Conservation (phyloP, 305 asterid species). For the Solanum chacoense region DNA sequence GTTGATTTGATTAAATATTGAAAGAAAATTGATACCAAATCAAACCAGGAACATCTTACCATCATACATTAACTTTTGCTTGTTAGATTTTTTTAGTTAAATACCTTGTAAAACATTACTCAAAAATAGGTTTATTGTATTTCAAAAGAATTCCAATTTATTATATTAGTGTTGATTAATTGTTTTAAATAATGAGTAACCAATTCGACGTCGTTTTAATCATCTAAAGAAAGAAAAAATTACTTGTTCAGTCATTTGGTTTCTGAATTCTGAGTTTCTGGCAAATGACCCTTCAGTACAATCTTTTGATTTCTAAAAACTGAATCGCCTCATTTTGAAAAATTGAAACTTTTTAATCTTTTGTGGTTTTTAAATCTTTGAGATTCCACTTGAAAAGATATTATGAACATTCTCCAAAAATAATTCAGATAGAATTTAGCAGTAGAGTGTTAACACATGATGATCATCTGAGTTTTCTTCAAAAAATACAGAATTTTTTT, state of each 20-base stretch:
- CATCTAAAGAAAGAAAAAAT: not conserved
- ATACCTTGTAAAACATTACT: not conserved
- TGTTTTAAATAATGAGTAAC: not conserved
- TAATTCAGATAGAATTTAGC: not conserved
- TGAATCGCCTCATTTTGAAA: not conserved
- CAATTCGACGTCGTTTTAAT: not conserved
- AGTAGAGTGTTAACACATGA: not conserved
- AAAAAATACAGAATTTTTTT: not conserved
- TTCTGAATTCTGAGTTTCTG: too few species aligned
- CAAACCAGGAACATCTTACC: not conserved
- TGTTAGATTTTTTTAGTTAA: not conserved
- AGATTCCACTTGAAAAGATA: not conserved
- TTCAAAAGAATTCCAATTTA: not conserved
- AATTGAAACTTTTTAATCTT: not conserved
- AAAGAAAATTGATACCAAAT: not conserved
- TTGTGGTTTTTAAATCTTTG: not conserved
- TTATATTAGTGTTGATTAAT: not conserved
- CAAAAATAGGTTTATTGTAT: not conserved
- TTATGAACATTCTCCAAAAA: not conserved
- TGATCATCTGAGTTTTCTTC: not conserved
- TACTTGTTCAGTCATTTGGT: not conserved
- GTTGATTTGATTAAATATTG: too few species aligned
- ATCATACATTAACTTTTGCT: not conserved
- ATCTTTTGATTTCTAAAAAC: not conserved
- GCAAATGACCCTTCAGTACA: not conserved